Conservation (phyloP, 106 monocot species). For the Apostasia ramifera region DNA sequence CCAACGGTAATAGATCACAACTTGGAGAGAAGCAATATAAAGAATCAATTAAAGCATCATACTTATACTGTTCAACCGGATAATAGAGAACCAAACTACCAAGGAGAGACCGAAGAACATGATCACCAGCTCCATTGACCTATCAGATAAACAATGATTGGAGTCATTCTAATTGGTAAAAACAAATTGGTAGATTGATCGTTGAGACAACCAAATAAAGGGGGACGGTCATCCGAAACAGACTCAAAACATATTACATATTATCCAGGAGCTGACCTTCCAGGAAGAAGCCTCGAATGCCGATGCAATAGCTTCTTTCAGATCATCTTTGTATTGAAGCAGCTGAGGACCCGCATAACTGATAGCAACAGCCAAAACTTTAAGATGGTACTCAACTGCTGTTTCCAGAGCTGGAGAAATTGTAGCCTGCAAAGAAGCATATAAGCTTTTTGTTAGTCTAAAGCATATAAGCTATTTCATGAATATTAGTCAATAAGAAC, state of each 20-base stretch:
- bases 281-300: constrained; percentile 94
- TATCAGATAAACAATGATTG: constrained; percentile 11
- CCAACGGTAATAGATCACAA: constrained; percentile 2
- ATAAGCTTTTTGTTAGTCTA: neutral
- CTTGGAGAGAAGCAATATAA: neutral
- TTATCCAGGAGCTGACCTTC: constrained; percentile 52
- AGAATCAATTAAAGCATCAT: constrained; percentile 13
- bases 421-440: constrained; percentile 41
- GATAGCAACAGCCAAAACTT: constrained; percentile 67
- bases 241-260: neutral
- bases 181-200: neutral
- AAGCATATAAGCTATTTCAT: neutral
- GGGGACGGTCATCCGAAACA: too few relatives aligned
- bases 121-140: constrained; percentile 95
- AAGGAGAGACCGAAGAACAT: constrained; percentile 88
- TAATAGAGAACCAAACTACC: constrained; percentile 81
- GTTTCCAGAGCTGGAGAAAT: constrained; percentile 92
- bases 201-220: too few relatives aligned
- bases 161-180: neutral
- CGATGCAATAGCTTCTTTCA: constrained; percentile 70
- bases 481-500: neutral
- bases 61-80: constrained; percentile 89
- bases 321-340: constrained; percentile 58
- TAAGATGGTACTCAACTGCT: constrained; percentile 74
- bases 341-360: constrained; percentile 75